Evolutionary conservation across 345 rosid species (phyloP), one percentile per base, ranked within the genome.

Genomic region (Theobroma cacao): DNA sequence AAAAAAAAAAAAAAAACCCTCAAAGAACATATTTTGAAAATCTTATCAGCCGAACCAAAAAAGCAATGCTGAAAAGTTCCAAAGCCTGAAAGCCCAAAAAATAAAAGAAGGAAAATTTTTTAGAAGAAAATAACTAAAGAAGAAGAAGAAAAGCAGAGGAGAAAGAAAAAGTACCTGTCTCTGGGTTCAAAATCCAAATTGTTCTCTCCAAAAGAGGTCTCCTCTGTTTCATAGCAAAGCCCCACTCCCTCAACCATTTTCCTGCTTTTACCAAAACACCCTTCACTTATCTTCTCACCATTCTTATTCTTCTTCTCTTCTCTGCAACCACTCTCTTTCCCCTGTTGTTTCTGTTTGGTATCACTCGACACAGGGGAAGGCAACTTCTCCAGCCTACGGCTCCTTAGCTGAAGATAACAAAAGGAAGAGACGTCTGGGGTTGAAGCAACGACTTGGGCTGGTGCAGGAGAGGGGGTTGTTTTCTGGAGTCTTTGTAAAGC

Each of bases 401-500:
- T 75, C 38, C 78, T 40, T 8, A 75, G 45, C 26, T 75, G 78
- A 30, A 75, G 78, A 60, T 75, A 75, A 60, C 56, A 43, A 8
- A 60, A 31, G 30, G 78, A 28, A 41, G 78, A 75, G 15, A 20
- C 41, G 6, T 75, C 77, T 6, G 62, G 31, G 47, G 14, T 53
- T 13, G 59, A 52, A 30, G 30, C 43, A 17, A 73, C 64, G 13
- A 6, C 22, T 55, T 33, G 75, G 40, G 45, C 26, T 10, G 61
- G 43, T 2, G 47, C 20, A 31, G 3, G 15, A 50, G 50, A 65
- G 4, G 33, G 55, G 31, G 1, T 50, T 31, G 56, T 61, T 30
- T 30, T 75, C 17, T 75, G 76, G 6, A 85, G 83, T 34, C 83
- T 77, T 76, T 82, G 77, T 60, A 85, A 77, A 12, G 87, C 87